Evolutionary conservation across 805 yeast genomes (phyloP), one percentile per base, ranked within the genome.

Genomic region (Cyberlindnera samutprakarnensis): DNA sequence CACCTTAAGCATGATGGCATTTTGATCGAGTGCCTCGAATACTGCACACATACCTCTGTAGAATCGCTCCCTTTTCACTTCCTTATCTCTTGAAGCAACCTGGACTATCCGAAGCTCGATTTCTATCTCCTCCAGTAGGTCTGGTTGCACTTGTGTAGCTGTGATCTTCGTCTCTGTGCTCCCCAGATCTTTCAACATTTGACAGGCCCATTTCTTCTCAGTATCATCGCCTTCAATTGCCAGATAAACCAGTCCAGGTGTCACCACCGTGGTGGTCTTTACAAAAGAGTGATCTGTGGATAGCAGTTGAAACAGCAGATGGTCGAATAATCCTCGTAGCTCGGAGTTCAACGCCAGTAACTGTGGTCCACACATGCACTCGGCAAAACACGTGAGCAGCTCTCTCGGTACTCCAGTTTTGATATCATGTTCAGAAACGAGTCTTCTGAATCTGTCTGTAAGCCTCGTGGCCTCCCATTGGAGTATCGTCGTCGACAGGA

Each of bases 61-160:
- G 44, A 77, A 78, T 1, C 35, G 30, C 15, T 55, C 47, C 23
- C 75, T 67, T 2, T 50, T 44, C 0, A 42, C 51, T 13, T 62
- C 68, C 41, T 78, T 85, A 28, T 78, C 62, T 25, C 61, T 55
- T 7, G 18, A 22, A 14, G 14, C 31, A 6, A 18, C 14, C 18
- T 39, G 43, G 8, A 30, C 20, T 4, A 18, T 21, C 18, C 23
- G 22, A 33, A 67, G 62, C 14, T 78, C 76, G 3, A 56, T 43
- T 29, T 62, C 66, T 37, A 68, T 70, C 46, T 81, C 88, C 43
- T 76, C 81, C 6, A 68, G 41, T 2, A 75, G 49, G 21, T 70
- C 60, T 7, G 57, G 42, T 11, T 61, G 51, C 0, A 44, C 29
- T n/a, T 42, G 38, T 3, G 25, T 61, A 43, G 26, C 51, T 54